Percentiles rank a stretch among this genome's conserved stretches.
Evolutionary conservation across 371 early-diverging fungal genomes (phyloP).

Genomic region (Mortierella sp.): DNA sequence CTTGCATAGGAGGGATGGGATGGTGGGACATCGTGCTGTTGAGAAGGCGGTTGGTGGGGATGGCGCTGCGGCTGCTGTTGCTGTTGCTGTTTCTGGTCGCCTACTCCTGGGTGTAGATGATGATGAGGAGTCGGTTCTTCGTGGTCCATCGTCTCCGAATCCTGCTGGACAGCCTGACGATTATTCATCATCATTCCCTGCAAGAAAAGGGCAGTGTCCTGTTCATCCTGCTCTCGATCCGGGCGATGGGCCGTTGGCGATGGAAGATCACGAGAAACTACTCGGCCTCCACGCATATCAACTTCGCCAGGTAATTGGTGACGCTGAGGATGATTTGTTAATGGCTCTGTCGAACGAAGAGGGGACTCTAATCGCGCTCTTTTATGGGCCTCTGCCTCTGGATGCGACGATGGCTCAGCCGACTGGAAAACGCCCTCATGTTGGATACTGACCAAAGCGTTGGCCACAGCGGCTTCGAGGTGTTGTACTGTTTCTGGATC

Average conservation of each 20-base stretch:
- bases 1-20: not conserved
- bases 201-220: slow-evolving; percentile 24
- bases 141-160: slow-evolving; percentile 10
- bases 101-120: not conserved
- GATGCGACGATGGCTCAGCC: slow-evolving; percentile 2
- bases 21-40: slow-evolving; percentile 1
- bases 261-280: not conserved
- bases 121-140: slow-evolving; percentile 1
- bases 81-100: not conserved
- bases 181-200: slow-evolving; percentile 43
- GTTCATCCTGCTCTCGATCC: slow-evolving; percentile 26
- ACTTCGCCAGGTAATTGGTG: not conserved
- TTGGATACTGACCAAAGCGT: slow-evolving; percentile 37
- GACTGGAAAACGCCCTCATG: slow-evolving; percentile 31
- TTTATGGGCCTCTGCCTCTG: slow-evolving; percentile 13
- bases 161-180: slow-evolving; percentile 20
- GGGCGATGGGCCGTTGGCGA: slow-evolving; percentile 5
- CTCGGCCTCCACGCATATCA: not conserved
- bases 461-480: slow-evolving; percentile 32
- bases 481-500: slow-evolving; percentile 19
- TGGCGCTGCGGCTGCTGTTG: slow-evolving; percentile 16
- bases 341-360: not conserved
- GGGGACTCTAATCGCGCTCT: slow-evolving; percentile 9
- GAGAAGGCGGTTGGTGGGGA: not conserved
- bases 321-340: slow-evolving; percentile 12